These are phyloP conservation scores for Thraustochytrium sp. DNA, from an alignment of 352 stramenopile species.

Conservation along the genomic window DNA sequence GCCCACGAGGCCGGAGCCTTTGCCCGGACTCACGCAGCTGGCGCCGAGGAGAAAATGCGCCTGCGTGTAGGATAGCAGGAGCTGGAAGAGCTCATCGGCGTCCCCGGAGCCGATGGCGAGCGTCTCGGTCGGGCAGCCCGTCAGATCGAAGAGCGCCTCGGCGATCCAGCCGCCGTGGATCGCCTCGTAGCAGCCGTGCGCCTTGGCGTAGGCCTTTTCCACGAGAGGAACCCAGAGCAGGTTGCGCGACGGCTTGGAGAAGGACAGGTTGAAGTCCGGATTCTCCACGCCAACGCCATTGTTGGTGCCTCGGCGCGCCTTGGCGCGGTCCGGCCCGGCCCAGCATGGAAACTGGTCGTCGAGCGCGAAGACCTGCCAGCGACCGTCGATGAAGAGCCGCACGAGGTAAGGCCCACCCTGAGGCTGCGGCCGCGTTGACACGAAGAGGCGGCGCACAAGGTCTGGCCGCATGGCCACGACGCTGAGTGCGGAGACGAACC, in stretches of 20 bases:
- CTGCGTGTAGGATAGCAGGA: neutral
- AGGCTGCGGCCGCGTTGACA: neutral
- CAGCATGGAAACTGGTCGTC: conserved; percentile 56
- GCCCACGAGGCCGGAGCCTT: conserved; percentile 53
- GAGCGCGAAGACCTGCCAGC: conserved; percentile 45
- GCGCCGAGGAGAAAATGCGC: conserved; percentile 3
- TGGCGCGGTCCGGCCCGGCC: neutral
- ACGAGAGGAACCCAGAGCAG: conserved; percentile 61
- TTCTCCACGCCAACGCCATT: neutral
- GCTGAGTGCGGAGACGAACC: conserved; percentile 66
- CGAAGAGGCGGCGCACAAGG: conserved; percentile 62
- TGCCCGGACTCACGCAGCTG: conserved; percentile 32
- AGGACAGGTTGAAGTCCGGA: conserved; percentile 40
- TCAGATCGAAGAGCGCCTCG: conserved; percentile 52
- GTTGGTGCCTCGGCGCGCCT: too few relatives aligned
- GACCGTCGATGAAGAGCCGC: conserved; percentile 54
- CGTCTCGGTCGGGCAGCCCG: conserved; percentile 50
- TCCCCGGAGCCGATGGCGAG: conserved; percentile 35
- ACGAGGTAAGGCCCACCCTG: conserved; percentile 50
- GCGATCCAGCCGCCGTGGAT: conserved; percentile 67
- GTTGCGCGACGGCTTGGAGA: conserved; percentile 51
- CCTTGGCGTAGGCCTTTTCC: conserved; percentile 66
- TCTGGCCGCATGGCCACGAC: conserved; percentile 62
- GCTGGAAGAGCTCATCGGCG: conserved; percentile 21
- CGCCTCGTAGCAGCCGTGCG: conserved; percentile 73